phyloP scores from a whole-genome alignment of 2,329 filamentous ascomycete genomes.

The Periconia macrospinosa region DNA sequence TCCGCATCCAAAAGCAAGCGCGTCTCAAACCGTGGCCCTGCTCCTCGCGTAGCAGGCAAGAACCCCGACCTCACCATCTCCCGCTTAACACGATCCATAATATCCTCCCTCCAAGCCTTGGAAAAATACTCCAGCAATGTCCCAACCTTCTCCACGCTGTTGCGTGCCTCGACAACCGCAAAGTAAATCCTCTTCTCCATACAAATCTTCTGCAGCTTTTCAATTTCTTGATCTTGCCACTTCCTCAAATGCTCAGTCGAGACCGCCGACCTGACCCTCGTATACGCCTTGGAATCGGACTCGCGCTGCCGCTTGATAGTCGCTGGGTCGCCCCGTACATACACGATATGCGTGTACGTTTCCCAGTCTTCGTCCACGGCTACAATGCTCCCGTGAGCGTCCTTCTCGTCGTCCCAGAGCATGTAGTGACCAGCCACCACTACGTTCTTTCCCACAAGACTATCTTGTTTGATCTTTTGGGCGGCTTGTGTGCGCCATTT shows the following conservation, averaged over 20 bases:
- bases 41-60: neutral
- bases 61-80: neutral
- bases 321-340: conserved; percentile 50
- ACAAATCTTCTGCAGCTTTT: conserved; percentile 50
- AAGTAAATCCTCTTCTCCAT: conserved; percentile 53
- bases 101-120: too few relatives aligned
- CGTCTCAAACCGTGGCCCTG: conserved; percentile 39
- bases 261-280: conserved; percentile 36
- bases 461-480: conserved; percentile 44
- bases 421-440: conserved; percentile 61
- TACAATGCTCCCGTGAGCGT: conserved; percentile 23
- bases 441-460: conserved; percentile 34
- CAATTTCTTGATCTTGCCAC: conserved; percentile 55
- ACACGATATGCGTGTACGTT: conserved; percentile 61
- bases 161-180: conserved; percentile 19
- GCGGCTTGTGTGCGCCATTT: conserved; percentile 52
- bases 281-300: conserved; percentile 37
- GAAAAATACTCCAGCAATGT: neutral
- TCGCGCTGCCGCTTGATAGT: conserved; percentile 43
- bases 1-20: conserved; percentile 63
- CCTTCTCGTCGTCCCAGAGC: conserved; percentile 51
- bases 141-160: neutral
- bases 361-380: conserved; percentile 51
- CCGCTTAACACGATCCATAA: neutral
- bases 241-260: conserved; percentile 45